A percentile compares a stretch with the other conserved stretches of the same genome.
Evolutionary conservation across 139 green algal genomes (phyloP).

Genomic region (Picochlorum costavermella): DNA sequence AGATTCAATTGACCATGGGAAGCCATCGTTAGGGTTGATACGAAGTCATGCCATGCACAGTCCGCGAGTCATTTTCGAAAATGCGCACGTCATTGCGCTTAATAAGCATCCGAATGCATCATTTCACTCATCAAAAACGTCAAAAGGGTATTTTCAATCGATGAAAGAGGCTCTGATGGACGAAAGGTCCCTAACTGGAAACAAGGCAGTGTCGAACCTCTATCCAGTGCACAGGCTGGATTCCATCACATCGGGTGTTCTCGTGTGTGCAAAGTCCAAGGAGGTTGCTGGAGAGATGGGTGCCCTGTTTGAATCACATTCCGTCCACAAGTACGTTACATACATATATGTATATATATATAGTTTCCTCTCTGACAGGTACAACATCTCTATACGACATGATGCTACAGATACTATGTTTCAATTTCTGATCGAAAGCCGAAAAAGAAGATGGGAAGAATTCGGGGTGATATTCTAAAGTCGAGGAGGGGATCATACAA

Average conservation of each 20-base stretch:
- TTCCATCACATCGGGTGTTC: constrained; percentile 13
- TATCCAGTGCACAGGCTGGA: constrained; percentile 20
- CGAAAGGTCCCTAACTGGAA: background rate
- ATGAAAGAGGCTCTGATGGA: constrained; percentile 6
- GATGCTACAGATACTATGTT: constrained; percentile 32
- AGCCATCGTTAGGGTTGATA: too few relatives aligned
- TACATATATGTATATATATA: too few relatives aligned
- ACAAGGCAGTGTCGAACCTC: background rate
- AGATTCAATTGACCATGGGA: too few relatives aligned
- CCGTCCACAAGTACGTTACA: background rate
- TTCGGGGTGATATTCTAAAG: constrained; percentile 23
- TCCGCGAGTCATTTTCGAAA: constrained; percentile 1
- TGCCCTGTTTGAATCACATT: constrained; percentile 10
- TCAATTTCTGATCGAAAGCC: constrained; percentile 20
- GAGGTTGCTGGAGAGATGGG: constrained; percentile 12
- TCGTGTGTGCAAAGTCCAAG: constrained; percentile 20
- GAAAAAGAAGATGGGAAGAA: constrained; percentile 28
- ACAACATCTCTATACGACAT: background rate
- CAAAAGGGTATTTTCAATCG: constrained; percentile 6
- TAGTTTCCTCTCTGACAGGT: too few relatives aligned
- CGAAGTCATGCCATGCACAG: too few relatives aligned
- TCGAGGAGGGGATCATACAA: constrained; percentile 25
- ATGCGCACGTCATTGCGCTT: background rate
- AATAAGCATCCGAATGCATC: background rate
- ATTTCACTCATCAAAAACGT: constrained; percentile 9